A percentile compares a stretch with the other conserved stretches of the same genome.
Evolutionary conservation across 2,329 filamentous ascomycete species (phyloP).

Genomic region (Thielaviopsis populi): DNA sequence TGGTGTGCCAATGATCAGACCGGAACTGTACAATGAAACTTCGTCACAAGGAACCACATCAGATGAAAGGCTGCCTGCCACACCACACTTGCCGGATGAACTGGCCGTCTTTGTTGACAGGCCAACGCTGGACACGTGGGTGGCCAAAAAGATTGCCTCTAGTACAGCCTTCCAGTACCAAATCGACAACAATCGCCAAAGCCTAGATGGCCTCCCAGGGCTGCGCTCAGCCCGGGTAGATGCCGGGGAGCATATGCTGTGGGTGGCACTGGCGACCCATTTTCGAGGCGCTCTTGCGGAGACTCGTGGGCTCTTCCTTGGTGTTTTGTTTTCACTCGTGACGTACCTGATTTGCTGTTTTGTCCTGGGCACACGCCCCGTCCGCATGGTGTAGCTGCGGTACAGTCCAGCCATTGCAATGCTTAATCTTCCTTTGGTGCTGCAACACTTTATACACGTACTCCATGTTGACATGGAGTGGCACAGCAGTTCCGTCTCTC

Average conservation of each 20-base stretch:
- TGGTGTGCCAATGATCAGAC: conserved; percentile 41
- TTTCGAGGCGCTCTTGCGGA: conserved; percentile 18
- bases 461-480: no score
- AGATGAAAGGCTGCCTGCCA: neutral
- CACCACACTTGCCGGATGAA: conserved; percentile 21
- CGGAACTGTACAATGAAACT: conserved; percentile 24
- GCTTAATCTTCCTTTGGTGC: neutral
- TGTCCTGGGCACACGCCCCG: neutral
- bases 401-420: neutral
- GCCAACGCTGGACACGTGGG: conserved; percentile 39
- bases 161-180: conserved; percentile 42
- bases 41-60: conserved; percentile 9
- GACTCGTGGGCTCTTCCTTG: conserved; percentile 23
- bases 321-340: conserved; percentile 16
- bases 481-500: no score
- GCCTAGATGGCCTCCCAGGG: conserved; percentile 45
- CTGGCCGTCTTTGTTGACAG: conserved; percentile 36
- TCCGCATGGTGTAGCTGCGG: neutral
- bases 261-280: conserved; percentile 24
- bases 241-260: conserved; percentile 33
- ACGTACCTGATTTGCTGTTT: conserved; percentile 6
- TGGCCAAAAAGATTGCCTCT: conserved; percentile 32
- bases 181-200: conserved; percentile 36
- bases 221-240: conserved; percentile 37
- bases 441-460: no score